Evolutionary conservation across 2,329 filamentous ascomycete genomes (phyloP), one percentile per base, ranked within the genome.

Genomic region (Penicillium sp.): DNA sequence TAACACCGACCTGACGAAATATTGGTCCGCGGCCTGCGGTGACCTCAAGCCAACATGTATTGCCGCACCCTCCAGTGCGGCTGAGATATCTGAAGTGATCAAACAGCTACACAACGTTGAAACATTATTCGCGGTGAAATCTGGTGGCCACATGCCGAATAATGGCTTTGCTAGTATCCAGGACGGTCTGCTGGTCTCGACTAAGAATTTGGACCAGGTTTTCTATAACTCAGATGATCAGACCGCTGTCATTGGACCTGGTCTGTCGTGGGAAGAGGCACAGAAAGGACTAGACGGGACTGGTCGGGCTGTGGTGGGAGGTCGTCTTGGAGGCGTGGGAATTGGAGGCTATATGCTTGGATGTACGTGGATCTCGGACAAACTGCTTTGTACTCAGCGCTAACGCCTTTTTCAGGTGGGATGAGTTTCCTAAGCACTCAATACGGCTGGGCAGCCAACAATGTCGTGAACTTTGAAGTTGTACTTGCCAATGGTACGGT

Each of bases 11-110:
- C 69, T 80, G 62, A 69, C 66, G 7, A 69, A 80, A 22, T 82
- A 82, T 68, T 82, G 80, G 79, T 83, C 81, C 3, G 75, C 75
- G 2, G 69, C 72, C 19, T 79, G 78, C 56, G 70, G 76, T 16
- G 74, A 75, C 43, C 73, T 82, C 27, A 68, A 66, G 43, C 81
- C 81, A 6, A 74, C 73, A 52, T 83, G 81, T 60, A 80, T 81
- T 54, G 73, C 82, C 49, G 75, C 77, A 43, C 82, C 83, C 2
- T 74, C 74, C 13, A 82, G 76, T 36, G 74, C 79, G 0, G 71
- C 79, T 16, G 82, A 87, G 65, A 82, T 87, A 39, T 77, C 83
- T 0, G 75, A 77, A 10, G 78, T 84, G n/a, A 76, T 87, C 49
- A 77, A 76, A 27, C 75, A 82, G 33, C 76, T 87, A 13, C 77